Evolutionary conservation across 106 monocot genomes (phyloP).

Genomic region (Phalaenopsis equestris): DNA sequence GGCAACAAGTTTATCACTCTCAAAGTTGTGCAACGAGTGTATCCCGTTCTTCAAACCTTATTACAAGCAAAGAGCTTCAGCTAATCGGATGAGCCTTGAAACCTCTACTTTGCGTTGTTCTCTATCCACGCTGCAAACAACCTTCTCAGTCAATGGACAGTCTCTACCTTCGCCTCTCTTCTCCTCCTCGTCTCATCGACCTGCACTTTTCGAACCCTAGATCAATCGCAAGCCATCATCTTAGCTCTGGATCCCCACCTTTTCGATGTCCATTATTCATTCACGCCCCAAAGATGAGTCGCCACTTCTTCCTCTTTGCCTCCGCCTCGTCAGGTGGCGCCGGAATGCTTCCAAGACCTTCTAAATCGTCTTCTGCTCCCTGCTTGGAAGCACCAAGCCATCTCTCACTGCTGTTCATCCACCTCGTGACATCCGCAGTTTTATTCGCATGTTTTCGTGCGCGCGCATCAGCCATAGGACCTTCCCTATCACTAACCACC

Average conservation of each 20-base stretch:
- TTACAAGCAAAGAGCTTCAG: too few relatives aligned
- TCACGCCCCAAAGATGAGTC: not conserved
- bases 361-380: not conserved
- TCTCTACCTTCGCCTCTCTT: constrained; percentile 4
- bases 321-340: not conserved
- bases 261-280: not conserved
- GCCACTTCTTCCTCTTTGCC: not conserved
- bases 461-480: constrained; percentile 10
- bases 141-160: too few relatives aligned
- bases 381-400: not conserved
- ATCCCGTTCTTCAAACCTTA: too few relatives aligned
- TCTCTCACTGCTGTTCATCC: constrained; percentile 13
- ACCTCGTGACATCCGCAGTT: constrained; percentile 20
- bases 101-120: too few relatives aligned
- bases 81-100: too few relatives aligned
- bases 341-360: not conserved
- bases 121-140: too few relatives aligned
- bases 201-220: constrained; percentile 1
- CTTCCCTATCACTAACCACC: not conserved
- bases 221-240: not conserved
- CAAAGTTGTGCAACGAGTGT: too few relatives aligned
- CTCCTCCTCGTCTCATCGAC: not conserved
- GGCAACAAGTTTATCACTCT: too few relatives aligned
- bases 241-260: not conserved
- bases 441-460: constrained; percentile 30